phyloP scores from a whole-genome alignment of 148 eudicot species.

The Limonium bicolor region DNA sequence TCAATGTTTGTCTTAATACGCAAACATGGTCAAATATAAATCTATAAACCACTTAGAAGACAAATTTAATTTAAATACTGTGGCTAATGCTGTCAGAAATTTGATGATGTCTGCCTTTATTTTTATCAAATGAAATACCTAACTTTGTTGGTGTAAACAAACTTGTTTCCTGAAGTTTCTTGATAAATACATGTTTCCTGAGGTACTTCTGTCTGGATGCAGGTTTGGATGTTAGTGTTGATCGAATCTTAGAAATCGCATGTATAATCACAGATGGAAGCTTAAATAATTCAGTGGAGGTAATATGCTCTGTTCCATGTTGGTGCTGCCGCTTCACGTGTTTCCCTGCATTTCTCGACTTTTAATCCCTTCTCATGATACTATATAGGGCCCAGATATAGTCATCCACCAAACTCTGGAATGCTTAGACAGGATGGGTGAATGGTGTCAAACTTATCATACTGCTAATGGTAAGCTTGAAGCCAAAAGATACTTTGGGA shows the following conservation, averaged over 20 bases:
- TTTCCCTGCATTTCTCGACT: neutral
- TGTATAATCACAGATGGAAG: conserved; percentile 76
- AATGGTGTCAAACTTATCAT: conserved; percentile 85
- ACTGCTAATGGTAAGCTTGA: conserved; percentile 59
- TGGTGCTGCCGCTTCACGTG: neutral
- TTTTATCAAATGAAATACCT: neutral
- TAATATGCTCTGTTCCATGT: conserved; percentile 12
- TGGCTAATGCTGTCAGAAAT: neutral
- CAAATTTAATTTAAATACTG: too few species aligned
- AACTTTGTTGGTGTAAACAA: too few species aligned
- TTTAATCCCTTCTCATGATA: neutral
- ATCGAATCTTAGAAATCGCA: conserved; percentile 83
- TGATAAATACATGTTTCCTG: neutral
- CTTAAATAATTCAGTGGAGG: conserved; percentile 64
- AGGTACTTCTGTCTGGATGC: conserved; percentile 10
- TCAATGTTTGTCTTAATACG: too few species aligned
- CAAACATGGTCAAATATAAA: too few species aligned
- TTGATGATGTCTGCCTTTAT: neutral
- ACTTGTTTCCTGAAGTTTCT: too few species aligned
- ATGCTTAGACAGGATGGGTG: conserved; percentile 66
- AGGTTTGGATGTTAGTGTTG: conserved; percentile 69
- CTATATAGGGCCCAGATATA: conserved; percentile 72
- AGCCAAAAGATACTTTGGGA: neutral
- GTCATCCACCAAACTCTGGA: conserved; percentile 68
- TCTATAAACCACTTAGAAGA: too few species aligned